Conservation (phyloP, 2,329 filamentous ascomycete genomes). For the Madurella mycetomatis region DNA sequence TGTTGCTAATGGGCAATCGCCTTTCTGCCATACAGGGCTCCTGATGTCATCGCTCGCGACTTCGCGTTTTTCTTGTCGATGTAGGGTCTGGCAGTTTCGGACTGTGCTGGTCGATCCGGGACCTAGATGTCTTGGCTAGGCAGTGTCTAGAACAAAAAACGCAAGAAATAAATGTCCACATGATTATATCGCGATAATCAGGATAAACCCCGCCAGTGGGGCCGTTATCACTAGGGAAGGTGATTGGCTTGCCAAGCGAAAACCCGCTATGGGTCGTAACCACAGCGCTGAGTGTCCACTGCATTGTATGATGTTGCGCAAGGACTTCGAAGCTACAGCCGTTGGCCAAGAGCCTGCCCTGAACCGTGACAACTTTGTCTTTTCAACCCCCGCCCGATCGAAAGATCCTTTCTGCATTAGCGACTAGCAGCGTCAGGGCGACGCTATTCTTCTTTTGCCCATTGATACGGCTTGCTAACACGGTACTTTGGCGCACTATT, state of each 20-base stretch:
- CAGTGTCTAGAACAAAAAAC: too few relatives aligned
- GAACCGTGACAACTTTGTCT: not conserved
- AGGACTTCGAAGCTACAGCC: conserved; percentile 2
- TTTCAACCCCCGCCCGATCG: not conserved
- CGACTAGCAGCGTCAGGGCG: not conserved
- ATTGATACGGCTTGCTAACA: not conserved
- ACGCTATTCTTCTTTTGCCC: not conserved
- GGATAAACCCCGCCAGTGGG: conserved; percentile 17
- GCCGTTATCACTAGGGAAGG: conserved; percentile 9
- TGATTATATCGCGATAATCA: not conserved
- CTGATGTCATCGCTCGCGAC: too few relatives aligned
- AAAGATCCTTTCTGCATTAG: not conserved
- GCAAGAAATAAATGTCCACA: not conserved
- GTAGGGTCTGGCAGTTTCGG: too few relatives aligned
- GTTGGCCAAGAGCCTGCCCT: not conserved
- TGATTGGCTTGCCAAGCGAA: conserved; percentile 23
- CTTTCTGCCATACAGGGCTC: too few relatives aligned
- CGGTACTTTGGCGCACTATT: not conserved
- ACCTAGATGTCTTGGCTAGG: too few relatives aligned
- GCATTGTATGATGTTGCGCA: not conserved
- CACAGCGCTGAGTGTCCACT: too few relatives aligned
- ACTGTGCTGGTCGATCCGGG: too few relatives aligned
- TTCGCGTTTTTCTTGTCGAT: too few relatives aligned
- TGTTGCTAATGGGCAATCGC: too few relatives aligned
- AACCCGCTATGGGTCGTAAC: conserved; percentile 11